These are phyloP conservation scores for Phlebiopsis flavidoalba DNA, from an alignment of 768 basidiomycete genomes.

Conservation along the genomic window DNA sequence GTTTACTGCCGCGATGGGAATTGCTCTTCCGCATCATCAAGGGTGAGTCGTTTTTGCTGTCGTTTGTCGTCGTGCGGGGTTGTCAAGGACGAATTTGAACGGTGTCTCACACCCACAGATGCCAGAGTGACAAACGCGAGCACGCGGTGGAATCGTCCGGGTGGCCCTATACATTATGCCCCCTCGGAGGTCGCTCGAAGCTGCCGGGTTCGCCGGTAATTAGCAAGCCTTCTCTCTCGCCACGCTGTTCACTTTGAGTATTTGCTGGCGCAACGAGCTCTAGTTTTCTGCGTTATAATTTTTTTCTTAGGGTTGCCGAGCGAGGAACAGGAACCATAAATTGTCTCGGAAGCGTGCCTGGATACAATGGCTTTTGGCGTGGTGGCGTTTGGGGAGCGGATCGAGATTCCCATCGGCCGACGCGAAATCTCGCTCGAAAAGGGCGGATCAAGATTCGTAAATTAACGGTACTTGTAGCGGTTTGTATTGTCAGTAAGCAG, in stretches of 20 bases:
- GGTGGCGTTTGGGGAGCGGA: conserved; percentile 1
- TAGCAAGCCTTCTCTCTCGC: too few species aligned
- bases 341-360: neutral
- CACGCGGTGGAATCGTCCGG: neutral
- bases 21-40: neutral
- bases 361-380: neutral
- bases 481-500: neutral
- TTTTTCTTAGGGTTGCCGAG: neutral
- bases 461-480: neutral
- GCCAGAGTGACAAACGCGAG: neutral
- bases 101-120: neutral
- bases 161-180: too few species aligned
- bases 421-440: neutral
- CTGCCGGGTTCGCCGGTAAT: too few species aligned
- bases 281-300: neutral
- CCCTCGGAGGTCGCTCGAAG: too few species aligned
- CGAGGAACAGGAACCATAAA: neutral
- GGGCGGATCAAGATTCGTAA: neutral
- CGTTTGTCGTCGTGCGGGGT: neutral
- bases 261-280: too few species aligned
- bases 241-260: too few species aligned
- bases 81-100: neutral
- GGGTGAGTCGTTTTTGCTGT: neutral
- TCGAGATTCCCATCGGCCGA: neutral
- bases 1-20: too few species aligned